Evolutionary conservation across 768 basidiomycete genomes (phyloP).

Genomic region (Chalciporus pseudorubinellus): DNA sequence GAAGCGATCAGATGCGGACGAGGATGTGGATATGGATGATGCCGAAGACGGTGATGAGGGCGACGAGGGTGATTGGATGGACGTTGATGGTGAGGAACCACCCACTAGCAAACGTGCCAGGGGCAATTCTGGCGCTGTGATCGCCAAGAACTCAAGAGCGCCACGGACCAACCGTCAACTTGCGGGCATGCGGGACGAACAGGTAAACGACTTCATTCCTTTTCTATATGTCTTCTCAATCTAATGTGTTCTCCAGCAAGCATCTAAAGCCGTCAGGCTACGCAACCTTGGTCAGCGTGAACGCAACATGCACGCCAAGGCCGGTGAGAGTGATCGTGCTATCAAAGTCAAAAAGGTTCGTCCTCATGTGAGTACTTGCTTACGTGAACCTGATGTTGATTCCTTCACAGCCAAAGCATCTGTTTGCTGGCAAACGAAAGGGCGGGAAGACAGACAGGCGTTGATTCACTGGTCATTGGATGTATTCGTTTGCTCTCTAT

Average conservation of each 20-base stretch:
- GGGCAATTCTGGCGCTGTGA: conserved; percentile 56
- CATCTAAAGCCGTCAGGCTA: conserved; percentile 71
- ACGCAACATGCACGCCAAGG: conserved; percentile 85
- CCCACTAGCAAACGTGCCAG: conserved; percentile 61
- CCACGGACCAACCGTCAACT: conserved; percentile 76
- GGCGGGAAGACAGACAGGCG: conserved; percentile 79
- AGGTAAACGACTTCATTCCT: conserved; percentile 36
- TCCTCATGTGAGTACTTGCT: conserved; percentile 1
- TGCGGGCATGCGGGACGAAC: conserved; percentile 75
- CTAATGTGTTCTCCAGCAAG: conserved; percentile 54
- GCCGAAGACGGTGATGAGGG: conserved; percentile 35
- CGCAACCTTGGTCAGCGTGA: conserved; percentile 85
- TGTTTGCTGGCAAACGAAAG: conserved; percentile 84
- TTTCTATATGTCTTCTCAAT: neutral
- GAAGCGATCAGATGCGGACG: conserved; percentile 49
- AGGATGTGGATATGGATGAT: conserved; percentile 61
- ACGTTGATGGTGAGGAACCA: conserved; percentile 48
- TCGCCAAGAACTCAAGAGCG: conserved; percentile 47
- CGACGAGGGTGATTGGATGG: conserved; percentile 51
- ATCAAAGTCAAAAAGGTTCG: conserved; percentile 82
- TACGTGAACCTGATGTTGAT: conserved; percentile 5
- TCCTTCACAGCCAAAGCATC: conserved; percentile 74
- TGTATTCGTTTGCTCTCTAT: neutral
- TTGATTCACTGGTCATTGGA: conserved; percentile 31
- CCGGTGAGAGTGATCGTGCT: conserved; percentile 84